Evolutionary conservation across 1,284 basidiomycete genomes (phyloP), one percentile per base, ranked within the genome.

Genomic region (Peniophora sp.): DNA sequence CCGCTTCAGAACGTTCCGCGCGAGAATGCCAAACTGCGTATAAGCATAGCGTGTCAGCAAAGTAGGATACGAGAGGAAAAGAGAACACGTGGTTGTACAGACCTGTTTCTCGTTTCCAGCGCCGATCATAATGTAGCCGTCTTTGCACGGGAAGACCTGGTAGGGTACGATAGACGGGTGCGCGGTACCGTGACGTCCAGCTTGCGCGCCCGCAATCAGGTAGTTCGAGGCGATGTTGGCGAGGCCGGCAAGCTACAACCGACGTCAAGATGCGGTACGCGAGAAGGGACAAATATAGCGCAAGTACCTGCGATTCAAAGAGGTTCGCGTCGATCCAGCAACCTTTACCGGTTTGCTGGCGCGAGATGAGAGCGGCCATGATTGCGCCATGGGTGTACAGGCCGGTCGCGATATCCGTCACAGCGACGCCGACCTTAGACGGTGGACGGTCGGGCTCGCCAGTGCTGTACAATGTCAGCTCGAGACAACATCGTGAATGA

Each of bases 211-310:
- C 6, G 89, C 80, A 52, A 97, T 88, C 47, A 97, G 80, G 70
- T 93, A 97, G 69, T 95, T 97, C 11, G 89, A 90, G 3, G 88
- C 95, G 52, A 98, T 92, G 64, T 97, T 97, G 1, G 86, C 93
- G 5, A 97, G 77, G 8, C 89, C 90, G 8, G 95, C 93, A 50
- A 97, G 81, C 86, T 95, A 65, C 23, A 54, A 42, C 20, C 20
- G 50, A 18, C 27, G 36, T 50, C 36, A 55, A 54, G n/a, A n/a
- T 32, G 11, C 66, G 59, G 42, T 60, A 58, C 34, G 57, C 35
- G 35, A 36, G n/a, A n/a, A n/a, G n/a, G n/a, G n/a, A n/a, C n/a
- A n/a, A n/a, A n/a, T n/a, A n/a, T 36, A n/a, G n/a, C 10, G n/a
- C 34, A 36, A 36, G 51, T 57, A 88, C 89, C 71, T 92, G 91